Percentiles rank a stretch among this genome's conserved stretches.
Conservation (phyloP, 1,139 yeast species). For the Insectozyma bohioensis region DNA sequence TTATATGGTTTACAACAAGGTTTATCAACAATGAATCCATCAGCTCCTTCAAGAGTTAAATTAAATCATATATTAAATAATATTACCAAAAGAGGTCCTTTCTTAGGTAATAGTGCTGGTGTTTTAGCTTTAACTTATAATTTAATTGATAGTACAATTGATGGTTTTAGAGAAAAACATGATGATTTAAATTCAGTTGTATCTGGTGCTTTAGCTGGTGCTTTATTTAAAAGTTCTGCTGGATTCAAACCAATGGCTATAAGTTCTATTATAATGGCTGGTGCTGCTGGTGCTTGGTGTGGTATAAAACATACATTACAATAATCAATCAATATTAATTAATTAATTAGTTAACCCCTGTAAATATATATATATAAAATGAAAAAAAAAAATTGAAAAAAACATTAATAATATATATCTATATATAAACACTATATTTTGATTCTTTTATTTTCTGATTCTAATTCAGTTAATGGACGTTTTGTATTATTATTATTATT, state of each 20-base stretch:
- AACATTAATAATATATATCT: slow-evolving; percentile 1
- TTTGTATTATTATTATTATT: not conserved
- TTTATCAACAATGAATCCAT: slow-evolving; percentile 66
- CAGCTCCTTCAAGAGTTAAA: slow-evolving; percentile 74
- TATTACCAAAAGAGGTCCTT: slow-evolving; percentile 94
- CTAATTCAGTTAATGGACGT: not conserved
- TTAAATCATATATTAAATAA: slow-evolving; percentile 88
- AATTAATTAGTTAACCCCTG: slow-evolving; percentile 1
- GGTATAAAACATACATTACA: slow-evolving; percentile 60
- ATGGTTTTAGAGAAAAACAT: slow-evolving; percentile 80
- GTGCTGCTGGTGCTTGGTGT: slow-evolving; percentile 93
- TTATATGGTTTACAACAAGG: slow-evolving; percentile 87
- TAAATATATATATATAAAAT: too few relatives aligned
- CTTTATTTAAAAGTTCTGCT: slow-evolving; percentile 80
- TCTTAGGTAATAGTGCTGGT: slow-evolving; percentile 92
- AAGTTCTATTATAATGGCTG: slow-evolving; percentile 81
- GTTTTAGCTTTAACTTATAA: slow-evolving; percentile 89
- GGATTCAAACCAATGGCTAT: slow-evolving; percentile 88
- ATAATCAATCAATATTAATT: too few relatives aligned
- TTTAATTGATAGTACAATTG: slow-evolving; percentile 76
- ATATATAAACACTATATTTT: not conserved
- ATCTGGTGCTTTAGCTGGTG: slow-evolving; percentile 93
- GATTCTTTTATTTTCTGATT: not conserved
- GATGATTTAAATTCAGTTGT: slow-evolving; percentile 80
- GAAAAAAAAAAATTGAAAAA: not conserved